Evolutionary conservation across 768 basidiomycete genomes (phyloP).

Genomic region (Auriculariales sp.): DNA sequence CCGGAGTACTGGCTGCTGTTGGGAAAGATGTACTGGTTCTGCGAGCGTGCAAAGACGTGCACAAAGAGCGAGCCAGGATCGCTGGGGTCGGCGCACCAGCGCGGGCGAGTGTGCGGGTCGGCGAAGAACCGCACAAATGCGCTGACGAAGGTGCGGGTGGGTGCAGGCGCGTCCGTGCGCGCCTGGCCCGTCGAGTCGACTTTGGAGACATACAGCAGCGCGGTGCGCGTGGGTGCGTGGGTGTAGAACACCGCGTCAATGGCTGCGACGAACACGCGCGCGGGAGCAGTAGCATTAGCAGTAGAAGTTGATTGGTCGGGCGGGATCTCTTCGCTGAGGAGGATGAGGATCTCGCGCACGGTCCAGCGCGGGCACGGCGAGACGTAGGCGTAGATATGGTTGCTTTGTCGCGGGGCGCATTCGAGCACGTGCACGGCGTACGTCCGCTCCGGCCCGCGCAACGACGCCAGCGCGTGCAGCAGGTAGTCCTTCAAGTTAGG

Average conservation of each 20-base stretch:
- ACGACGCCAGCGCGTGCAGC: constrained; percentile 33
- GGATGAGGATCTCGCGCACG: constrained; percentile 62
- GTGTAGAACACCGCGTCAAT: constrained; percentile 68
- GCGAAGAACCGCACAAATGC: constrained; percentile 52
- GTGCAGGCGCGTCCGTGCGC: constrained; percentile 31
- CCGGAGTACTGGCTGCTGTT: constrained; percentile 57
- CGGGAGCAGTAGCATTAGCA: constrained; percentile 15
- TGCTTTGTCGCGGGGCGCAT: constrained; percentile 50
- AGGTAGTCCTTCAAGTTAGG: too few relatives aligned
- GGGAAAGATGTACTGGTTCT: constrained; percentile 87
- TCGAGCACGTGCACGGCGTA: constrained; percentile 67
- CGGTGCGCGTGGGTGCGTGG: constrained; percentile 49
- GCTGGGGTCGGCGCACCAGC: background rate
- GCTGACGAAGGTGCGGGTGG: constrained; percentile 54
- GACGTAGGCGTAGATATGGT: constrained; percentile 60
- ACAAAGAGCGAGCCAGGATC: constrained; percentile 15
- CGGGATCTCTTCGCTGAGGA: constrained; percentile 47
- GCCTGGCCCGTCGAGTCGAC: constrained; percentile 84
- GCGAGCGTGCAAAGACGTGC: constrained; percentile 82
- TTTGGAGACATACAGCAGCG: constrained; percentile 83
- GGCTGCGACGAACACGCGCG: constrained; percentile 56
- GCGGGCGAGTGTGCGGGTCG: constrained; percentile 45
- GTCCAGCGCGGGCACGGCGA: constrained; percentile 47
- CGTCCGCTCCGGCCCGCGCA: constrained; percentile 48
- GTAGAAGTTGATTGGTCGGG: constrained; percentile 9